A percentile compares a stretch with the other conserved stretches of the same genome.
Evolutionary conservation across 75 land plant genomes (phyloP).

Genomic region (Picea glauca): DNA sequence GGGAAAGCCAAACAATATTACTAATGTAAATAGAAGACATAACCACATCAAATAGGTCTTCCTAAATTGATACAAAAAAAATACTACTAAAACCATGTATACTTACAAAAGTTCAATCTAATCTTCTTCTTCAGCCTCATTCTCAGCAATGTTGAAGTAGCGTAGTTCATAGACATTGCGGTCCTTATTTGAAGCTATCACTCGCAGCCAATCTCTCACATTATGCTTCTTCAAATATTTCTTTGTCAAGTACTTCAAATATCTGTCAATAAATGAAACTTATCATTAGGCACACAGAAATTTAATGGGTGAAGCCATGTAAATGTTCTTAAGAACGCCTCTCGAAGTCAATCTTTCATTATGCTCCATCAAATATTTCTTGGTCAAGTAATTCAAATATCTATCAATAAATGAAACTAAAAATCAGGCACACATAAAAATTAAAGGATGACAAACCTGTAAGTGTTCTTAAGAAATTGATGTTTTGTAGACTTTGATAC

Average conservation of each 20-base stretch:
- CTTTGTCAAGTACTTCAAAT: slow-evolving; percentile 51
- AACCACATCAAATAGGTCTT: not conserved
- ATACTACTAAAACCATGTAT: no score
- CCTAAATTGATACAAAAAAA: not conserved
- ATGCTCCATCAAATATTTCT: slow-evolving; percentile 44
- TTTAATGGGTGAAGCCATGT: no score
- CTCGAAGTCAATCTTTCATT: slow-evolving; percentile 50
- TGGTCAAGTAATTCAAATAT: slow-evolving; percentile 43
- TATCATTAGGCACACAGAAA: no score
- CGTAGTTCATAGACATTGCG: slow-evolving; percentile 35
- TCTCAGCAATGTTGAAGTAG: slow-evolving; percentile 47
- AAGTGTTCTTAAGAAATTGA: no score
- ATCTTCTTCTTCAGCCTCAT: slow-evolving; percentile 55
- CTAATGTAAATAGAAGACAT: no score
- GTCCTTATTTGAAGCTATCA: slow-evolving; percentile 45
- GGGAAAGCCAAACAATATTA: no score
- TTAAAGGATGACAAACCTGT: no score
- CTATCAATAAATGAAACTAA: slow-evolving; percentile 10
- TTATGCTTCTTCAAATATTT: slow-evolving; percentile 50
- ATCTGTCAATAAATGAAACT: slow-evolving; percentile 14
- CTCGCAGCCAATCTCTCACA: slow-evolving; percentile 55
- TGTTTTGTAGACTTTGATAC: no score
- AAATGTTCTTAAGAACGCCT: not conserved
- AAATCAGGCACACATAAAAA: no score
- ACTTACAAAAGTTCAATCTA: not conserved